A percentile compares a stretch with the other conserved stretches of the same genome.
Evolutionary conservation across 164 flowering plant species (phyloP).

Genomic region (Chloranthus sessilifolius): DNA sequence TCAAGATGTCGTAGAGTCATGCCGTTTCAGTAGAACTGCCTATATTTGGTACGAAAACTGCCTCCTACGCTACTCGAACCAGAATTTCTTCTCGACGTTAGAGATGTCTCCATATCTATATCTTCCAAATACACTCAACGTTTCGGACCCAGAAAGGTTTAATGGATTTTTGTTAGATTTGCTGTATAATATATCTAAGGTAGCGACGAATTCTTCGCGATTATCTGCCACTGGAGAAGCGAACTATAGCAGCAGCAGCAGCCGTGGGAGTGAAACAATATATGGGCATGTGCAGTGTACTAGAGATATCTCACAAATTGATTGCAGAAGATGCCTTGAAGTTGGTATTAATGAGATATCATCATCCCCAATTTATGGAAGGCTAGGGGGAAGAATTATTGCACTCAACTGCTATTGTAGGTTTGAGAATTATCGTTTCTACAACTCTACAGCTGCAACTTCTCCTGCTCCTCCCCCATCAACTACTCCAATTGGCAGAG

Average conservation of each 20-base stretch:
- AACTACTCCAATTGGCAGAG: no score
- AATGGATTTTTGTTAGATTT: background rate
- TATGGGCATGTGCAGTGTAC: constrained; percentile 4
- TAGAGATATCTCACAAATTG: no score
- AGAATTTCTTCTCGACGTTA: background rate
- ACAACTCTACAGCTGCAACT: no score
- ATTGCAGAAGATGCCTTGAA: no score
- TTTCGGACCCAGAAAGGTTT: background rate
- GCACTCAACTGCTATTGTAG: no score
- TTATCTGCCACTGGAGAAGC: background rate
- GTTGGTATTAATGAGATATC: no score
- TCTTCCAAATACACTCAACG: background rate
- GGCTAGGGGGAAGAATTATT: no score
- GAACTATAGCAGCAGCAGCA: no score
- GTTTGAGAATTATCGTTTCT: no score
- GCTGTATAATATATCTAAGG: background rate
- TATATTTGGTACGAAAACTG: constrained; percentile 3
- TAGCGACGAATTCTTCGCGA: background rate
- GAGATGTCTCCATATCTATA: background rate
- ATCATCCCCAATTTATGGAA: no score
- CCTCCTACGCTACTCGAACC: constrained; percentile 13
- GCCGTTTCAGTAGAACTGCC: constrained; percentile 7
- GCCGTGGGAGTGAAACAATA: background rate
- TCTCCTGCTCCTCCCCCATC: no score
- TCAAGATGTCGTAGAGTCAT: background rate